Base-by-base conservation (phyloP, 495 filamentous ascomycete species). In the Penicillium bovifimosum region DNA sequence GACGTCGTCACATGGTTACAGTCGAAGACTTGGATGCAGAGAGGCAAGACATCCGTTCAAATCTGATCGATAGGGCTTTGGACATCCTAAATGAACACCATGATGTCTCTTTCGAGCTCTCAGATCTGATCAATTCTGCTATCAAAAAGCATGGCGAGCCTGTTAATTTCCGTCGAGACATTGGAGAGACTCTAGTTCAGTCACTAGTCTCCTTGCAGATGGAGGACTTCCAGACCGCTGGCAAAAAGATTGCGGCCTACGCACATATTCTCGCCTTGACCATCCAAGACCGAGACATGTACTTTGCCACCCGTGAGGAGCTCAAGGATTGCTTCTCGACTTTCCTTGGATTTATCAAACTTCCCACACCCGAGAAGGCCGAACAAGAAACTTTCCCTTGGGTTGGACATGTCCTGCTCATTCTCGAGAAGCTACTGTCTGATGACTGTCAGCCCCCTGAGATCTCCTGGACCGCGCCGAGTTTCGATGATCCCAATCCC, bases 201-300 rank as follows among this genome's bases (percentile, higher is more conserved):
- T 96, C 91, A 5, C 77, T 99, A 13, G 85, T 93, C 63, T 97
- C 95, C 4, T 77, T 96, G 47, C 77, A 80, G 51, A 76, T 80
- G 55, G 86, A 91, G 35, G 85, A 92, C 41, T 75, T 86, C 60
- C 75, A 80, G 41, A 72, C 79, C 27, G 69, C 78, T 26, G 88
- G 87, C 10, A 87, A 91, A 62, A 95, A 91, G 60, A 87, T 97
- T 53, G 86, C 91, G 16, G 88, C 95, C 1, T 96, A 91, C 67
- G 91, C 93, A 9, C 92, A 99, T 68, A 80, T 99, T 33, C 75
- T 99, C 9, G 92, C 89, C 3, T 72, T 98, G 46, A 83, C 96
- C 41, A 80, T 97, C 18, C 88, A 93, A 58, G 82, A 93, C 50
- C 82, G 81, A 50, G 63, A 78, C 1, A 96, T 97, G 72, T 96